Conservation (phyloP, 2,329 filamentous ascomycete species). For the Aspergillus calidoustus region DNA sequence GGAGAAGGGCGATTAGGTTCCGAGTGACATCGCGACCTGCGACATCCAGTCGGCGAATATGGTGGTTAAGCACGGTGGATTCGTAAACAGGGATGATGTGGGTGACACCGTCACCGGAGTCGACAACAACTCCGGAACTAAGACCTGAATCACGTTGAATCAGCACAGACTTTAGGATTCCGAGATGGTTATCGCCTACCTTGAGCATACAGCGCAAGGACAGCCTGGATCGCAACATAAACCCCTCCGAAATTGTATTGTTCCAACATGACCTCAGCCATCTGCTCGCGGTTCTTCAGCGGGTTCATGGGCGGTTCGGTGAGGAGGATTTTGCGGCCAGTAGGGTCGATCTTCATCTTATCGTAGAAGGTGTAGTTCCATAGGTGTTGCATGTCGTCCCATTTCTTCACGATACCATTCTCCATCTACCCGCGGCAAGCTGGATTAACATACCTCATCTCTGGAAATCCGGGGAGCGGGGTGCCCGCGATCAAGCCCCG, state of each 20-base stretch:
- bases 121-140: slow-evolving; percentile 94
- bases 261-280: slow-evolving; percentile 99
- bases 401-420: slow-evolving; percentile 98
- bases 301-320: slow-evolving; percentile 99
- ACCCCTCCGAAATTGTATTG: slow-evolving; percentile 94
- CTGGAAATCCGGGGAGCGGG: slow-evolving; percentile 11
- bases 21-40: slow-evolving; percentile 97
- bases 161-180: neutral
- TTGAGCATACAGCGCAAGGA: slow-evolving; percentile 94
- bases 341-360: slow-evolving; percentile 91
- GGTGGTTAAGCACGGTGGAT: slow-evolving; percentile 95
- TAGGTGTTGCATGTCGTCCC: slow-evolving; percentile 99
- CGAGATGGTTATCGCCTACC: slow-evolving; percentile 59
- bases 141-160: slow-evolving; percentile 60
- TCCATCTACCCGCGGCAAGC: slow-evolving; percentile 71
- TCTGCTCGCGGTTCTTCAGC: slow-evolving; percentile 92
- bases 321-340: slow-evolving; percentile 92
- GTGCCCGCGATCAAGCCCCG: slow-evolving; percentile 6
- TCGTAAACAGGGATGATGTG: slow-evolving; percentile 99
- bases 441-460: slow-evolving; percentile 29
- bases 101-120: slow-evolving; percentile 96
- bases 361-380: slow-evolving; percentile 99
- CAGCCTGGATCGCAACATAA: slow-evolving; percentile 97
- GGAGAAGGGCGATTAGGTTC: slow-evolving; percentile 92
- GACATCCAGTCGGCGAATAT: slow-evolving; percentile 91